These are phyloP conservation scores for Dactylellina sp. DNA, from an alignment of 2,329 filamentous ascomycete genomes.

Conservation along the genomic window DNA sequence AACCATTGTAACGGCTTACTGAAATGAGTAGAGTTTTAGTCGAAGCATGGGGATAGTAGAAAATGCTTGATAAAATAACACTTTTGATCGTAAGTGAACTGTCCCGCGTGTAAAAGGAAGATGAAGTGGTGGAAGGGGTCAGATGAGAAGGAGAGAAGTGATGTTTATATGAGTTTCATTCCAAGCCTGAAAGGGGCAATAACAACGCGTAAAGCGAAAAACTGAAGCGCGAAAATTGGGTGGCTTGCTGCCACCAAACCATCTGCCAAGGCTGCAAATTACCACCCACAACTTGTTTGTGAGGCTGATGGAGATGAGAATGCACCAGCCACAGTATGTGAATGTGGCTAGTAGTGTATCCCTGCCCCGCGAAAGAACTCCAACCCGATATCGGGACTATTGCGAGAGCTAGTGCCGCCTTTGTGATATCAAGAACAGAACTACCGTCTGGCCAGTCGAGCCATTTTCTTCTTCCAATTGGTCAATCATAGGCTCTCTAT, in stretches of 20 bases:
- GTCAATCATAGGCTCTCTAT: background rate
- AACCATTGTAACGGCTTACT: slow-evolving; percentile 24
- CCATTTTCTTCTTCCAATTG: background rate
- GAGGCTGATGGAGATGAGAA: background rate
- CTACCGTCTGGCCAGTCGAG: slow-evolving; percentile 26
- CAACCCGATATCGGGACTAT: slow-evolving; percentile 51
- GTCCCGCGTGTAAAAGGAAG: background rate
- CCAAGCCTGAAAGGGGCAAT: slow-evolving; percentile 38
- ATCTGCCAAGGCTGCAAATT: too few relatives aligned
- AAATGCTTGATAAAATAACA: background rate
- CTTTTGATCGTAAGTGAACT: background rate
- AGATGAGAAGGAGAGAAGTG: background rate
- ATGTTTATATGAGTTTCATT: slow-evolving; percentile 20
- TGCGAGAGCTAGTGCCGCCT: background rate
- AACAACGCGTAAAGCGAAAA: slow-evolving; percentile 54
- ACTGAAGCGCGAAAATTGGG: slow-evolving; percentile 23
- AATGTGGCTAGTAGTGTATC: slow-evolving; percentile 1
- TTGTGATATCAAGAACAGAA: background rate
- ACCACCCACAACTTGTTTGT: too few relatives aligned
- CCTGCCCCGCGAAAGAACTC: slow-evolving; percentile 18
- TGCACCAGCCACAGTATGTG: slow-evolving; percentile 4
- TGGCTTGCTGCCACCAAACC: too few relatives aligned
- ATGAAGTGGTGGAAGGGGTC: slow-evolving; percentile 4
- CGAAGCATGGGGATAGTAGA: background rate
- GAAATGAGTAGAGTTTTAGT: too few relatives aligned